Base-by-base conservation (phyloP, 495 filamentous ascomycete genomes). In the Thozetella sp. region DNA sequence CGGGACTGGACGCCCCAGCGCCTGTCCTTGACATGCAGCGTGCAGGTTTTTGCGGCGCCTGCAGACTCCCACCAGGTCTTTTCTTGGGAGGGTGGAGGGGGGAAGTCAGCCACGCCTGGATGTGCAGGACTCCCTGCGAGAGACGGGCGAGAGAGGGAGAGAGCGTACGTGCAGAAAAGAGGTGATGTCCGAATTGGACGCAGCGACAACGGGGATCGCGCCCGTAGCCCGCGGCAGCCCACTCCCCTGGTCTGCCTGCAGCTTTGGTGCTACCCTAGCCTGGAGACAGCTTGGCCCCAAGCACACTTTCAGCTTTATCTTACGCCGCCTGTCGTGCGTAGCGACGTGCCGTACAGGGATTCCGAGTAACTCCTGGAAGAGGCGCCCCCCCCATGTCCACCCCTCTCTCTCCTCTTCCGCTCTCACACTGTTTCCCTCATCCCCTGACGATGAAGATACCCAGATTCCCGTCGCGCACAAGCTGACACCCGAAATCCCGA, bases 201-300 rank as follows among this genome's bases (percentile, higher is more conserved):
- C n/a, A n/a, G 43, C 43, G 43, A 48, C 43, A 48, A 37, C n/a
- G 43, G 43, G 43, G 43, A 20, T 48, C 43, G 43, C 9, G 43
- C 20, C 43, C 30, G 30, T 37, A 15, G 43, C 43, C 43, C 43
- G n/a, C 43, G 10, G n/a, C n/a, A 48, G 43, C 4, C 43, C 43
- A 48, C 43, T 10, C 43, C 43, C 43, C 43, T 48, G 43, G 43
- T 19, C 43, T 48, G 43, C 43, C 43, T 48, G 43, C 43, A 48
- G 43, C 43, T 48, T 48, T 48, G 43, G 43, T 48, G 43, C 43
- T 15, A 48, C 43, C 43, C 43, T 48, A 48, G 43, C 20, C 43
- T n/a, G 43, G 43, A 48, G 43, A 48, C n/a, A 48, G 43, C 43
- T 48, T 48, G 43, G 43, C 43, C n/a, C n/a, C 9, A 48, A 19